Percentiles rank a stretch among this genome's conserved stretches.
Conservation (phyloP, 352 stramenopile genomes). For the Phytophthora fragariae region DNA sequence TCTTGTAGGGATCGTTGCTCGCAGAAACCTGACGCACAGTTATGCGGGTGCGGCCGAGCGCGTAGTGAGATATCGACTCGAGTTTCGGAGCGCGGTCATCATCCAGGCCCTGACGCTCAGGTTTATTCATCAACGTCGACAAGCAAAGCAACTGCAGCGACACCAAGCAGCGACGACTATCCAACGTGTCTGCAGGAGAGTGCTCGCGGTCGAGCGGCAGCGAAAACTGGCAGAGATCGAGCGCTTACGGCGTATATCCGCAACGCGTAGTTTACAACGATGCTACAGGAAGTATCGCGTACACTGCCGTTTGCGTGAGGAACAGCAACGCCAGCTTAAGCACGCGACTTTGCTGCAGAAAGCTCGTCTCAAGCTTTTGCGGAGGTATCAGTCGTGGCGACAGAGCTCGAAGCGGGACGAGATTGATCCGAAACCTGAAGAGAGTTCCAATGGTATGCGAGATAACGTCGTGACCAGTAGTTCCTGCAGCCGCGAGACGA, state of each 20-base stretch:
- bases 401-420: conserved; percentile 1
- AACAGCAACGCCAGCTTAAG: conserved; percentile 23
- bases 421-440: not conserved
- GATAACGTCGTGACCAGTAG: not conserved
- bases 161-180: conserved; percentile 21
- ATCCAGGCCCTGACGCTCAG: conserved; percentile 24
- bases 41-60: conserved; percentile 19
- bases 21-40: conserved; percentile 33
- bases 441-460: not conserved
- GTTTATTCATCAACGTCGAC: conserved; percentile 32
- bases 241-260: conserved; percentile 3
- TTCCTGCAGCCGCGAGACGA: not conserved
- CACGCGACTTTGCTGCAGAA: conserved; percentile 17
- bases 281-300: conserved; percentile 23
- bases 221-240: conserved; percentile 9
- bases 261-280: conserved; percentile 18
- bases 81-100: conserved; percentile 21
- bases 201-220: conserved; percentile 6
- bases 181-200: conserved; percentile 21
- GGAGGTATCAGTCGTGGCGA: conserved; percentile 33
- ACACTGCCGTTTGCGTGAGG: conserved; percentile 12
- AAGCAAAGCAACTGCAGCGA: conserved; percentile 12
- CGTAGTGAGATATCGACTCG: conserved; percentile 31
- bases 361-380: conserved; percentile 27
- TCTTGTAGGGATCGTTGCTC: conserved; percentile 46